Conservation (phyloP, 2,329 filamentous ascomycete genomes). For the Penicillium sp. region DNA sequence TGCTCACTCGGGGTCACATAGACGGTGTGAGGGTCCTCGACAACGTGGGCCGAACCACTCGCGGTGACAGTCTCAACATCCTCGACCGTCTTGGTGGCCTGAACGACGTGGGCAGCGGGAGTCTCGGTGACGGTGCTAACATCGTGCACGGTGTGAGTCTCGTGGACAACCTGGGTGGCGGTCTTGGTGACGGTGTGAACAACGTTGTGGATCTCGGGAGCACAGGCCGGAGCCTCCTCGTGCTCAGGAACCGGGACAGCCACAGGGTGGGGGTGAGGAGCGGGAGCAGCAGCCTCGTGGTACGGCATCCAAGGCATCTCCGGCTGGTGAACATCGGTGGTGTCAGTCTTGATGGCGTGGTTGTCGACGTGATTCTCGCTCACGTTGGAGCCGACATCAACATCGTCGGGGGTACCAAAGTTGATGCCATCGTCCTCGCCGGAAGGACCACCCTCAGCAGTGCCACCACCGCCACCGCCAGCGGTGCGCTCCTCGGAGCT, state of each 20-base stretch:
- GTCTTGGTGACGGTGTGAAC: constrained; percentile 32
- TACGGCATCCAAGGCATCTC: constrained; percentile 1
- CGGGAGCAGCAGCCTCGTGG: no score
- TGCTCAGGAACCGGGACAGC: background rate
- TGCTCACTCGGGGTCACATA: constrained; percentile 5
- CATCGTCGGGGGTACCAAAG: constrained; percentile 8
- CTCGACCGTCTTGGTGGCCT: no score
- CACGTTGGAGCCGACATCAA: constrained; percentile 11
- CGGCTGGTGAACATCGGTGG: constrained; percentile 13
- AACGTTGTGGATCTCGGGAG: constrained; percentile 21
- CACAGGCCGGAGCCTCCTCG: constrained; percentile 12
- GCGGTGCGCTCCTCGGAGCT: background rate
- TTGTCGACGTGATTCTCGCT: constrained; percentile 24
- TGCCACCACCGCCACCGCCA: constrained; percentile 2
- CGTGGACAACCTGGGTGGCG: constrained; percentile 10
- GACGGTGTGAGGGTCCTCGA: constrained; percentile 15
- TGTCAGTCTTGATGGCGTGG: constrained; percentile 21
- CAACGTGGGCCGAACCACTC: constrained; percentile 16
- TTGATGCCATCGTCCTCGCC: constrained; percentile 18
- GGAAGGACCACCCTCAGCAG: constrained; percentile 16
- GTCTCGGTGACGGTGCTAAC: constrained; percentile 13
- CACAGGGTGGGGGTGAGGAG: background rate
- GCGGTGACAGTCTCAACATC: no score
- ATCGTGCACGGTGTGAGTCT: background rate
- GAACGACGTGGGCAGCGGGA: no score